Evolutionary conservation across 441 rosid genomes (phyloP).

Genomic region (Adansonia gregorii): DNA sequence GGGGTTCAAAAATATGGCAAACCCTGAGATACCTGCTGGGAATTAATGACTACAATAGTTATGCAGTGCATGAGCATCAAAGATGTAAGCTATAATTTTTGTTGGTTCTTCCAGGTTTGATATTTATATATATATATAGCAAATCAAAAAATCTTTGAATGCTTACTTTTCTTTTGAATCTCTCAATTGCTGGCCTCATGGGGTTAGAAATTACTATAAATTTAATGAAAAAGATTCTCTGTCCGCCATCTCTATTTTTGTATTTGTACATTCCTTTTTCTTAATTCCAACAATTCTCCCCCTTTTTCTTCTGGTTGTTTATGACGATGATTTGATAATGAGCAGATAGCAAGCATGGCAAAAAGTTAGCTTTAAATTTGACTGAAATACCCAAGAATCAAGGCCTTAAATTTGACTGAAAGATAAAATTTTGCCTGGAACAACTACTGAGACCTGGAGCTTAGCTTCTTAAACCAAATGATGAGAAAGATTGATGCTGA

Average conservation of each 20-base stretch:
- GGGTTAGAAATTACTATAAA: neutral
- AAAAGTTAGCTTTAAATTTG: slow-evolving; percentile 1
- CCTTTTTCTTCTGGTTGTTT: neutral
- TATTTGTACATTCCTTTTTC: neutral
- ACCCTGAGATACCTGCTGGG: slow-evolving; percentile 32
- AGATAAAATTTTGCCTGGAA: neutral
- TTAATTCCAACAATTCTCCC: slow-evolving; percentile 4
- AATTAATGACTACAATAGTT: slow-evolving; percentile 19
- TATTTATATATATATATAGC: neutral
- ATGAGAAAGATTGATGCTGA: neutral
- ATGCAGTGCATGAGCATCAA: slow-evolving; percentile 20
- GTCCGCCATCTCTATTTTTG: neutral
- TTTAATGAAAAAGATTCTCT: neutral
- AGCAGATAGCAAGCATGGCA: slow-evolving; percentile 1
- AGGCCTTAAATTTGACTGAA: neutral
- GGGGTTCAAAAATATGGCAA: slow-evolving; percentile 46
- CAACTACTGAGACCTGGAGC: neutral
- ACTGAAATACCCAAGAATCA: neutral
- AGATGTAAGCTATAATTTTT: slow-evolving; percentile 33
- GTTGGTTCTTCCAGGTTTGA: slow-evolving; percentile 1
- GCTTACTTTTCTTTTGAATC: slow-evolving; percentile 16
- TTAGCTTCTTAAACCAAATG: slow-evolving; percentile 1
- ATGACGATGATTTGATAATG: neutral
- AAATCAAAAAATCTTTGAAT: slow-evolving; percentile 12
- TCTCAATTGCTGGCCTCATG: neutral